Base-by-base conservation (phyloP, 305 asterid species). In the Withania somnifera region DNA sequence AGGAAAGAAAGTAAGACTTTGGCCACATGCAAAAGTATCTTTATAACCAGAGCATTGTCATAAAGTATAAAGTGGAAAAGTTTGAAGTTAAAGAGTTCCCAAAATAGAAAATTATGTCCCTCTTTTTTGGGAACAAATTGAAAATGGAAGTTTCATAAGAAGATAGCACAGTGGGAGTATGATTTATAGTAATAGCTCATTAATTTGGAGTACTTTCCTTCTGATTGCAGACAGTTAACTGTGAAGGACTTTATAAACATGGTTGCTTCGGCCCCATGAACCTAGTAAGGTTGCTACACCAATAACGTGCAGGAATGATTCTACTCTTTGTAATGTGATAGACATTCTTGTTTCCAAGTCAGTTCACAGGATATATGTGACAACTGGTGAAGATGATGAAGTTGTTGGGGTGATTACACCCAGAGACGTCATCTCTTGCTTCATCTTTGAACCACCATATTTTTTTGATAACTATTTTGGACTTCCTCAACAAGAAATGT, bases 171-270 rank as follows among this genome's bases (percentile, higher is more conserved):
- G n/a, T n/a, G n/a, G n/a, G n/a, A n/a, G n/a, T n/a, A n/a, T n/a
- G n/a, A n/a, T n/a, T n/a, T n/a, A 22, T 8, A 11, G n/a, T 22
- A 20, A 3, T 32, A 34, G 20, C 56, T 69, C 78, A 40, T 11
- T 13, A 40, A 24, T 14, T 71, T 24, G 45, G 40, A n/a, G n/a
- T n/a, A n/a, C n/a, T n/a, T n/a, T n/a, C 58, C 4, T 71, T 50
- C 45, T 45, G 45, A 84, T 50, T 32, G 83, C 91, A 93, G 98
- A 92, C 93, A 83, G 84, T 89, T 92, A 56, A 91, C 90, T 0
- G 97, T 91, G 30, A 90, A 87, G 88, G 94, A 90, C 57, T 92
- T 94, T 89, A 87, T 92, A 80, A 42, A 14, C 54, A 93, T 91
- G 0, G 64, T 91, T 13, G 92, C 92, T 7, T 77, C 84, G 7